Base-by-base conservation (phyloP, 208 protist species). In the Crithidia fasciculata region DNA sequence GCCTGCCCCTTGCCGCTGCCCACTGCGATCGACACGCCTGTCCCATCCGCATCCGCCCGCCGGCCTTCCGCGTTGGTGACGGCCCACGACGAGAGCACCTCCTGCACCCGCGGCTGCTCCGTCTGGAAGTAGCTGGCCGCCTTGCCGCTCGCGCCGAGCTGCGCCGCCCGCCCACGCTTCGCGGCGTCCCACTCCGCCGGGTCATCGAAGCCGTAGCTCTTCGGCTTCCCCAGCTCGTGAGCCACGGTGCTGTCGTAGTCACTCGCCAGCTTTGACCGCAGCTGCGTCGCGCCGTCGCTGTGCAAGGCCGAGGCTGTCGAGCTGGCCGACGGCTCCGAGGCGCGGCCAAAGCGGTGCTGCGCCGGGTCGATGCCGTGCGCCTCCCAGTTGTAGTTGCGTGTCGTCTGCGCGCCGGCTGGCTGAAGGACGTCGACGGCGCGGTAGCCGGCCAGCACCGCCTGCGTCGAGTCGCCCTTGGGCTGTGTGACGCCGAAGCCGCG, bases 321-420 rank as follows among this genome's bases (percentile, higher is more conserved):
- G 6, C 72, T 57, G 45, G 83, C 63, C 47, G 74, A 65, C 43
- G 66, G 66, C 44, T 15, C 56, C 3, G 71, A 69, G 6, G 64
- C 57, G 36, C 66, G 67, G 3, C 92, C 92, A 69, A 96, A 96
- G 72, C 90, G 80, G 68, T 89, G 74, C 66, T 88, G 73, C 28
- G 82, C 85, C 4, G 88, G 86, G 78, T 96, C 87, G 64, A 96
- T 91, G 47, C 87, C 89, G 6, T 68, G 52, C 16, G 50, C 56
- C 13, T 90, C 85, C 90, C 92, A 96, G 78, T 96, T 78, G 75
- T 95, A 96, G 60, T 82, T 78, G 47, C 90, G 85, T 36, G 86
- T 76, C 40, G 76, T 78, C 63, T 87, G 83, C 61, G 50, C 86
- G 8, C 90, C 92, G 6, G 77, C 81, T 10, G 79, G 81, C 71